These are phyloP conservation scores for Spongispora temasekensis DNA, from an alignment of 1,284 basidiomycete genomes.

Conservation along the genomic window DNA sequence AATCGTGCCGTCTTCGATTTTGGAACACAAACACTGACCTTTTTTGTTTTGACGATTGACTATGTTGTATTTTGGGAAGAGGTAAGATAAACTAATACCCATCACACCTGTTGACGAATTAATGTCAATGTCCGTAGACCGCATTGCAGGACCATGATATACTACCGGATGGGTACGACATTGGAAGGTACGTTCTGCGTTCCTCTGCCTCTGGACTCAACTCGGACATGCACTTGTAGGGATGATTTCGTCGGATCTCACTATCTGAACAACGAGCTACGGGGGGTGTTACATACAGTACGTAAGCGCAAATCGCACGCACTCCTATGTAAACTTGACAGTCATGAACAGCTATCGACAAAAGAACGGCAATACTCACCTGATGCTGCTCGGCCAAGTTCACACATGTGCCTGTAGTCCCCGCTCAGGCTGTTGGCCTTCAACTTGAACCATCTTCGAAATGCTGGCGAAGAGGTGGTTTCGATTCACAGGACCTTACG, in stretches of 20 bases:
- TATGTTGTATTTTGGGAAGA: constrained; percentile 57
- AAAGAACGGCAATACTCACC: constrained; percentile 43
- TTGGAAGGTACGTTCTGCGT: constrained; percentile 46
- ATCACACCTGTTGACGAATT: background rate
- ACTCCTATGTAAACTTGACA: too few species aligned
- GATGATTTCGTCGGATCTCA: constrained; percentile 5
- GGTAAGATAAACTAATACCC: constrained; percentile 26
- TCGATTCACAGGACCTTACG: too few species aligned
- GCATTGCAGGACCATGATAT: constrained; percentile 49
- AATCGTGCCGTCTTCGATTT: background rate
- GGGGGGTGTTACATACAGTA: too few species aligned
- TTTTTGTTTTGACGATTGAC: background rate
- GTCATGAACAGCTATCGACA: background rate
- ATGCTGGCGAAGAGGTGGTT: constrained; percentile 37
- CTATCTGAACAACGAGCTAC: too few species aligned
- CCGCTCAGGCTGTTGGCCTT: constrained; percentile 93
- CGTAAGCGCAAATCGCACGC: too few species aligned
- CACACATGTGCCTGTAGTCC: constrained; percentile 85
- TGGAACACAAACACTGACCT: background rate
- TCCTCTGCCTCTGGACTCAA: too few species aligned
- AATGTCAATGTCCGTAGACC: too few species aligned
- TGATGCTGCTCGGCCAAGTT: constrained; percentile 91
- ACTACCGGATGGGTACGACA: constrained; percentile 54
- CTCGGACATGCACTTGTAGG: constrained; percentile 3
- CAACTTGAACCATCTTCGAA: constrained; percentile 48